These are phyloP conservation scores for Fusarium begoniae DNA, from an alignment of 2,329 filamentous ascomycete species.

Conservation along the genomic window DNA sequence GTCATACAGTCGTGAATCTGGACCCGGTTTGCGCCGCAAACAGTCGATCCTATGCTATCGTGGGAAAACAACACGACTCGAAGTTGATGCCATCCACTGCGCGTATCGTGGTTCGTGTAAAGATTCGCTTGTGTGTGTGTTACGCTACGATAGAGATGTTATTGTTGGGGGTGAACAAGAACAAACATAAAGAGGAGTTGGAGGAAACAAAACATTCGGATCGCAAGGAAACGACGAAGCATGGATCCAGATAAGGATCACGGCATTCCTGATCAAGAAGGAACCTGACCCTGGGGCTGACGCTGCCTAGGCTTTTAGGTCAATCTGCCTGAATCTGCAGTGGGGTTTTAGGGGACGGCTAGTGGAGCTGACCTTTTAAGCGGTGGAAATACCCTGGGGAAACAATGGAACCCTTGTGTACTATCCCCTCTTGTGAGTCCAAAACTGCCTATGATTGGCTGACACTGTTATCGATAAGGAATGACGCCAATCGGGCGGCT, in stretches of 20 bases:
- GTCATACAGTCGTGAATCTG: slow-evolving; percentile 18
- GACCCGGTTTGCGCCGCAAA: slow-evolving; percentile 35
- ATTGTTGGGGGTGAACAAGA: not conserved
- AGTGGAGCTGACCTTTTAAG: slow-evolving; percentile 16
- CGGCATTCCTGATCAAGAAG: slow-evolving; percentile 35
- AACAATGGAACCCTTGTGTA: slow-evolving; percentile 1
- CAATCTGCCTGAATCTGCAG: slow-evolving; percentile 26
- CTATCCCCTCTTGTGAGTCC: not conserved
- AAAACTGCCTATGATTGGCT: slow-evolving; percentile 17
- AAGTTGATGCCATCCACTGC: slow-evolving; percentile 11
- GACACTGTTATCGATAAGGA: slow-evolving; percentile 30
- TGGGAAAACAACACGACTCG: slow-evolving; percentile 18
- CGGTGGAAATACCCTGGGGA: slow-evolving; percentile 26
- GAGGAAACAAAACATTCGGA: slow-evolving; percentile 17
- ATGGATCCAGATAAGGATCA: slow-evolving; percentile 31
- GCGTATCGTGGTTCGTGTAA: not conserved
- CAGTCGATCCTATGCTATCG: slow-evolving; percentile 24
- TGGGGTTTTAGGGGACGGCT: slow-evolving; percentile 16
- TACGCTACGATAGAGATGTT: not conserved
- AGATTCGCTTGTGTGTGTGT: not conserved
- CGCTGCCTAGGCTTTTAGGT: slow-evolving; percentile 29
- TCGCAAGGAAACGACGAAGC: slow-evolving; percentile 24
- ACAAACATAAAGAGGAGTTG: slow-evolving; percentile 3
- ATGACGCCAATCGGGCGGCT: slow-evolving; percentile 39
- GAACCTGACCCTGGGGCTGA: slow-evolving; percentile 31